A percentile compares a stretch with the other conserved stretches of the same genome.
Conservation (phyloP, 2,329 filamentous ascomycete species). For the Phialemonium atrogriseum region DNA sequence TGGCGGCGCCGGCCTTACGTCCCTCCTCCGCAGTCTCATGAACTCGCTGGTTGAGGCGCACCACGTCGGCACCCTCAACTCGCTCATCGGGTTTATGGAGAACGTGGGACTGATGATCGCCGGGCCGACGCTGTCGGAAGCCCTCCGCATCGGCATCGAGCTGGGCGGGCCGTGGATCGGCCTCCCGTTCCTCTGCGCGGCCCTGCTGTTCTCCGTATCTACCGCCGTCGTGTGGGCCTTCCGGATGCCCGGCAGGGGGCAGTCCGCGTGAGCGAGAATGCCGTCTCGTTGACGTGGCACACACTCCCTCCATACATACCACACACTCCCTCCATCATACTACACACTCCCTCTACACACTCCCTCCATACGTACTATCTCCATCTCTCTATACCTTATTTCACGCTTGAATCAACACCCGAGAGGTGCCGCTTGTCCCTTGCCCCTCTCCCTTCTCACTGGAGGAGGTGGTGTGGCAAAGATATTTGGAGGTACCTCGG, state of each 20-base stretch:
- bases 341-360: too few species aligned
- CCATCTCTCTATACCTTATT: too few species aligned
- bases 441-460: slow-evolving; percentile 5
- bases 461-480: slow-evolving; percentile 5
- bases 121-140: slow-evolving; percentile 35
- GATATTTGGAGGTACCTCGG: too few species aligned
- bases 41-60: slow-evolving; percentile 44
- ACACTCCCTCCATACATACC: too few species aligned
- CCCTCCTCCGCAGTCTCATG: slow-evolving; percentile 39
- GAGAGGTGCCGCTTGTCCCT: slow-evolving; percentile 2
- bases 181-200: slow-evolving; percentile 36
- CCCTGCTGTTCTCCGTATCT: slow-evolving; percentile 20
- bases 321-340: too few species aligned
- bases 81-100: slow-evolving; percentile 41
- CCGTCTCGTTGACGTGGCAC: too few species aligned
- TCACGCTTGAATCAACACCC: too few species aligned
- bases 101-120: slow-evolving; percentile 37
- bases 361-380: too few species aligned
- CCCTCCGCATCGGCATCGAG: slow-evolving; percentile 36
- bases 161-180: slow-evolving; percentile 40
- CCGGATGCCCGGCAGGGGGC: slow-evolving; percentile 9
- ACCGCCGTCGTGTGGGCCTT: slow-evolving; percentile 21
- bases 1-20: slow-evolving; percentile 33
- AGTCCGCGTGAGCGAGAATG: not conserved
- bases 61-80: slow-evolving; percentile 46